phyloP scores from a whole-genome alignment of 345 rosid genomes.

The Citrus mangshanensis region DNA sequence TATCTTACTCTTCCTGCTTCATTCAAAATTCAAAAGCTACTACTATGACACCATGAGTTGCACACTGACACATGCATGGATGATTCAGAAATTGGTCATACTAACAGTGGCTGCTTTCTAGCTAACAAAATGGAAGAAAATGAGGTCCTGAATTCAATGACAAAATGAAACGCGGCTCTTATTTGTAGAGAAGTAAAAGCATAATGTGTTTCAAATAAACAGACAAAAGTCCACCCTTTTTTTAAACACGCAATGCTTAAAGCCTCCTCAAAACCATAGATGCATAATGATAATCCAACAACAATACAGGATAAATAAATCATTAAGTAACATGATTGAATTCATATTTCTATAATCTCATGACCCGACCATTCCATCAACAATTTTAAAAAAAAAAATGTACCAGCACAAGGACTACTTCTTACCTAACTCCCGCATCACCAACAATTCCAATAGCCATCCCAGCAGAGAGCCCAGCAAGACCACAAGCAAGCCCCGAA shows the following conservation, averaged over 20 bases:
- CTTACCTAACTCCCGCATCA: slow-evolving; percentile 38
- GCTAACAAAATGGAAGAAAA: neutral
- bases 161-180: neutral
- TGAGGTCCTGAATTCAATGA: neutral
- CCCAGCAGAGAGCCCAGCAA: slow-evolving; percentile 46
- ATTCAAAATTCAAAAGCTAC: neutral
- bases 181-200: neutral
- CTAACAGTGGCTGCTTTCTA: neutral
- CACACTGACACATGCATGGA: neutral
- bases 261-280: neutral
- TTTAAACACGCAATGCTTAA: neutral
- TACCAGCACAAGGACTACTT: neutral
- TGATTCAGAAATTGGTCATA: neutral
- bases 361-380: neutral
- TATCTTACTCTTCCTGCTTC: neutral
- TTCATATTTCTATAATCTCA: neutral
- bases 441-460: slow-evolving; percentile 41
- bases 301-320: neutral
- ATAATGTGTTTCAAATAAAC: neutral
- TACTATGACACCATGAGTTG: neutral
- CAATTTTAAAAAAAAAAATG: neutral
- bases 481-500: slow-evolving; percentile 46
- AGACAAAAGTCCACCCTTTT: neutral
- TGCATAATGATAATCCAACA: neutral
- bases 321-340: neutral